Evolutionary conservation across 192 early-diverging fungal genomes (phyloP), one percentile per base, ranked within the genome.

Genomic region (Coemansia sp.): DNA sequence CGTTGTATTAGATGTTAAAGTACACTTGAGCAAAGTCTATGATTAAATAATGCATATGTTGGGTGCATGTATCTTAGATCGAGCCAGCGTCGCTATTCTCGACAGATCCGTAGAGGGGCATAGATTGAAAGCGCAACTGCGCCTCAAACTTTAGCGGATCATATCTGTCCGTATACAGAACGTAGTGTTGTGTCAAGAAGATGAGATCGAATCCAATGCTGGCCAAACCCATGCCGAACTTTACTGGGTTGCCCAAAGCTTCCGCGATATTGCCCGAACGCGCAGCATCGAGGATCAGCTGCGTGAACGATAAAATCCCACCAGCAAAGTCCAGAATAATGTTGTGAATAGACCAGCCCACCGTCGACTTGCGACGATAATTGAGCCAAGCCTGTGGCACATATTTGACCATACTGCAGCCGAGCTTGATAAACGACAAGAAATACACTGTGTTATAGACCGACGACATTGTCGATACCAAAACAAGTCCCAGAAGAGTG

Each of bases 271-370:
- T 68, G 24, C 88, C 85, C 10, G 86, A 69, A 2, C 89, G 66
- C 16, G 71, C 78, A 0, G 90, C 88, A 78, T 98, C 96, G 47
- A 96, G 64, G 0, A 97, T 42, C 42, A 93, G 71, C 74, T 98
- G 96, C 2, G 85, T 51, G 63, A 95, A 82, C 24, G 93, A 94
- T 34, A 96, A 70, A 0, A 77, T 43, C 0, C 96, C 96, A 38
- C 96, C 96, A 20, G 90, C 89, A 31, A 94, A 91, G 73, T 98
- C 96, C 52, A 96, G 81, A 7, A 96, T 49, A 63, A 96, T 95
- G 63, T 94, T 95, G 54, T 91, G 87, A 54, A 97, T 94, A 57
- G 90, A 92, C 95, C 95, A 98, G 1, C 96, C 96, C 0, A 86
- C 88, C 1, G 96, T 98, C 2, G 93, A 94, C 71, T 91, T 80